Conservation (phyloP, 495 filamentous ascomycete species). For the Hypoxylon perforatum region DNA sequence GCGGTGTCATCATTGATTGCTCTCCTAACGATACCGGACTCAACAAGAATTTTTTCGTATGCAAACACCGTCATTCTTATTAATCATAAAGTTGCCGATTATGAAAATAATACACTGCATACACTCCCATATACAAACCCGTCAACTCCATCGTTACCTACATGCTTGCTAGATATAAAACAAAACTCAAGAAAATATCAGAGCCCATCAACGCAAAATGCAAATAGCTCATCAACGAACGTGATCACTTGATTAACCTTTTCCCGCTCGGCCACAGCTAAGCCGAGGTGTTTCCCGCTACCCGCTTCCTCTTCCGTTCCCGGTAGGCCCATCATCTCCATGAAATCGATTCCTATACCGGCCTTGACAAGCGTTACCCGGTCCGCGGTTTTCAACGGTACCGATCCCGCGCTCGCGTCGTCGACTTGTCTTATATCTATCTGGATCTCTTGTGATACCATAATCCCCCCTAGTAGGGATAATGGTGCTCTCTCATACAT, state of each 20-base stretch:
- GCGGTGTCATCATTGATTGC: conserved; percentile 17
- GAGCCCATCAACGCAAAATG: conserved; percentile 44
- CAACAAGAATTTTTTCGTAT: too few relatives aligned
- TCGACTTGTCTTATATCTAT: conserved; percentile 56
- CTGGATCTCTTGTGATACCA: conserved; percentile 64
- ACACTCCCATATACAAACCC: background rate
- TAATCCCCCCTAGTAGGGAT: conserved; percentile 59
- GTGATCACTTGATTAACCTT: conserved; percentile 46
- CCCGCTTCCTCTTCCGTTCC: conserved; percentile 13
- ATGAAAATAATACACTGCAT: background rate
- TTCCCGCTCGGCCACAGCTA: conserved; percentile 33
- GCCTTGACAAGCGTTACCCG: conserved; percentile 35
- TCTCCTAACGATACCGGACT: too few relatives aligned
- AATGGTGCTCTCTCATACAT: conserved; percentile 12
- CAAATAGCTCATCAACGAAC: conserved; percentile 56
- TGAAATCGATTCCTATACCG: conserved; percentile 22
- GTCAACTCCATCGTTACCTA: background rate
- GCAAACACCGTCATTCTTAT: background rate
- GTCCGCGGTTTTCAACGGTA: conserved; percentile 17
- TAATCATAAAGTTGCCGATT: background rate
- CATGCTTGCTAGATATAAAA: background rate
- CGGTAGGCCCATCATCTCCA: conserved; percentile 21
- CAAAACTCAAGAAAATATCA: conserved; percentile 1
- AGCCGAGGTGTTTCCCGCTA: conserved; percentile 10
- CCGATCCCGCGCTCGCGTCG: conserved; percentile 15